Evolutionary conservation across 2,329 filamentous ascomycete species (phyloP).

Genomic region (Sphaerulina populicola): DNA sequence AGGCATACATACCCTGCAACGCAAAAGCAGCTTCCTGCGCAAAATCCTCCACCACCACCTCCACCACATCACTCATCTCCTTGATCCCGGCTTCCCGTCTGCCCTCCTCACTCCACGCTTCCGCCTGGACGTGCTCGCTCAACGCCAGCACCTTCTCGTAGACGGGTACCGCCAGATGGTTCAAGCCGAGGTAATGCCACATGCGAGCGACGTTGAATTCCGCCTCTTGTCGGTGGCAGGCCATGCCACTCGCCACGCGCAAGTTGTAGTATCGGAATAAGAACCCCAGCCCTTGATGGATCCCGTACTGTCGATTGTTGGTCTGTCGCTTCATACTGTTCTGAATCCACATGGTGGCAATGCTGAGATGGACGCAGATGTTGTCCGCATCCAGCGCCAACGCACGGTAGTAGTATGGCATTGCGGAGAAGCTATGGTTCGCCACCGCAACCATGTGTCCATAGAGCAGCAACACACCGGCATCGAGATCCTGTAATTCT

Average conservation of each 20-base stretch:
- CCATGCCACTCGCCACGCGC: constrained; percentile 38
- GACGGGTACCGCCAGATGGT: constrained; percentile 61
- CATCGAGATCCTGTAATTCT: constrained; percentile 49
- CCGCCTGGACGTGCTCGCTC: constrained; percentile 39
- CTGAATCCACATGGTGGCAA: constrained; percentile 79
- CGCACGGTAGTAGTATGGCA: constrained; percentile 73
- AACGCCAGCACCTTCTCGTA: constrained; percentile 56
- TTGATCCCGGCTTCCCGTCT: constrained; percentile 34
- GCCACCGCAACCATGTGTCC: constrained; percentile 72
- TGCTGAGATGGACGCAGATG: constrained; percentile 67
- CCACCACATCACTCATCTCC: constrained; percentile 15
- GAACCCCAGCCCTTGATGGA: constrained; percentile 78
- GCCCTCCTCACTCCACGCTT: constrained; percentile 21
- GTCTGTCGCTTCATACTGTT: constrained; percentile 81
- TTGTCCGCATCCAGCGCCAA: constrained; percentile 65
- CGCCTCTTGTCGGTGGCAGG: constrained; percentile 58
- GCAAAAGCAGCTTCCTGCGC: constrained; percentile 66
- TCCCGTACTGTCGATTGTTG: constrained; percentile 79
- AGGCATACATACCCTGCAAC: constrained; percentile 57
- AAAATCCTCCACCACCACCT: constrained; percentile 48
- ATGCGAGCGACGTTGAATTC: constrained; percentile 71
- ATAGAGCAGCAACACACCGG: constrained; percentile 77
- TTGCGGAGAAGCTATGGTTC: constrained; percentile 70
- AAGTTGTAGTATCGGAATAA: constrained; percentile 63
- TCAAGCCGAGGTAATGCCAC: constrained; percentile 67